These are phyloP conservation scores for Thielaviopsis cerberus DNA, from an alignment of 2,329 filamentous ascomycete species.

Conservation along the genomic window DNA sequence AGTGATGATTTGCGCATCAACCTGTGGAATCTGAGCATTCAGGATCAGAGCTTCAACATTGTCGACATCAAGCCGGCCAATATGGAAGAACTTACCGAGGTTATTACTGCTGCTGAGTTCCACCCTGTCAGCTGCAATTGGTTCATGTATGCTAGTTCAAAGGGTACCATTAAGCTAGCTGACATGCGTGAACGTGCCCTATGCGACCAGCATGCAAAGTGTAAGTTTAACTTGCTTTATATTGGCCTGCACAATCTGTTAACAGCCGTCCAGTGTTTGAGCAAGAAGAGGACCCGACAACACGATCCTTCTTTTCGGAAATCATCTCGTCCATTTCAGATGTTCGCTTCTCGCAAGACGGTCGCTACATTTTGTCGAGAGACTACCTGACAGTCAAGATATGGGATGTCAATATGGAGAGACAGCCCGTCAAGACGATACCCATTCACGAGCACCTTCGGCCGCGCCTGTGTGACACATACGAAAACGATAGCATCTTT, in stretches of 20 bases:
- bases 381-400: conserved; percentile 99
- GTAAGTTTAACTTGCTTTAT: conserved; percentile 30
- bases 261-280: conserved; percentile 57
- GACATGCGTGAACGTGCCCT: conserved; percentile 96
- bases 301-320: conserved; percentile 97
- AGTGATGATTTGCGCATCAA: conserved; percentile 96
- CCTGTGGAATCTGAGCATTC: conserved; percentile 96
- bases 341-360: conserved; percentile 90
- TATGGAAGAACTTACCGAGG: conserved; percentile 98
- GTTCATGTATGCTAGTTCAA: conserved; percentile 99
- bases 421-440: conserved; percentile 92
- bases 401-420: conserved; percentile 99
- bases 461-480: conserved; percentile 87
- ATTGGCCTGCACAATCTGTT: background rate
- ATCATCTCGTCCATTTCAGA: conserved; percentile 99
- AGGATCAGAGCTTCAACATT: conserved; percentile 99
- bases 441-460: conserved; percentile 95
- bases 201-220: conserved; percentile 87
- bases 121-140: conserved; percentile 95
- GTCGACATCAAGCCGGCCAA: conserved; percentile 99
- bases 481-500: conserved; percentile 98
- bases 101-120: conserved; percentile 95
- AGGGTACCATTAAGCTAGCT: conserved; percentile 94
- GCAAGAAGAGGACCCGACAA: conserved; percentile 91
- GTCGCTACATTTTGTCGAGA: conserved; percentile 88